Evolutionary conservation across 2,329 filamentous ascomycete genomes (phyloP), one percentile per base, ranked within the genome.

Genomic region (Venturia aucupariae): DNA sequence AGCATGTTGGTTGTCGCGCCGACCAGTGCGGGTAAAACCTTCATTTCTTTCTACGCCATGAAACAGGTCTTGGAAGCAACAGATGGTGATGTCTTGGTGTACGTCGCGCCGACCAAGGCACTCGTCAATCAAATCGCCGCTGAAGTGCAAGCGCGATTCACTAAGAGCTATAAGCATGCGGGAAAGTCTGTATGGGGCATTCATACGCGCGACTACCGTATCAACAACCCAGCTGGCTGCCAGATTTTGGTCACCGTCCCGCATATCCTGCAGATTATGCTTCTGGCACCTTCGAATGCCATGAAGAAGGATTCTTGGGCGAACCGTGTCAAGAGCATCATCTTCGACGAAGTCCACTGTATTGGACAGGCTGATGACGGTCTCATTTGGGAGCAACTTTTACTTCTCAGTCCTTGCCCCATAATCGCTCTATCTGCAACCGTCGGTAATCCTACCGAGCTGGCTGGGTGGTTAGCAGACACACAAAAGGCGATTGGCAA

Each of bases 21-120:
- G 0, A 93, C 89, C 0, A 90, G 86, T 30, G 86, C 90, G 0
- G 90, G 90, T 67, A 93, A 92, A 73, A 93, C 89, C 0, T 93
- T 92, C 72, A 92, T 92, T 65, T 88, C 85, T 0, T 93, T 92
- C 73, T 92, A 93, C 69, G 89, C 89, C 1, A 93, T 92, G 87
- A 87, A 89, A 70, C 86, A 90, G 70, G 78, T 92, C 0, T 77
- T 93, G 11, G 80, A 88, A 70, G 81, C 81, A 4, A 84, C 84
- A 67, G 83, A 92, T 66, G 84, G 90, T 60, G 86, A 84, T 2
- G 81, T 92, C 2, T 75, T 93, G 7, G 86, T 92, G 0, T 93
- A 92, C 68, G 87, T 93, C 6, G 90, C 89, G 0, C 90, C 90
- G 0, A 92, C 89, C 0, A 93, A 93, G 71, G 89, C 90, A 3